Percentiles rank a stretch among this genome's conserved stretches.
phyloP scores from a whole-genome alignment of 768 basidiomycete genomes.

The Boletus vinaceobasis region DNA sequence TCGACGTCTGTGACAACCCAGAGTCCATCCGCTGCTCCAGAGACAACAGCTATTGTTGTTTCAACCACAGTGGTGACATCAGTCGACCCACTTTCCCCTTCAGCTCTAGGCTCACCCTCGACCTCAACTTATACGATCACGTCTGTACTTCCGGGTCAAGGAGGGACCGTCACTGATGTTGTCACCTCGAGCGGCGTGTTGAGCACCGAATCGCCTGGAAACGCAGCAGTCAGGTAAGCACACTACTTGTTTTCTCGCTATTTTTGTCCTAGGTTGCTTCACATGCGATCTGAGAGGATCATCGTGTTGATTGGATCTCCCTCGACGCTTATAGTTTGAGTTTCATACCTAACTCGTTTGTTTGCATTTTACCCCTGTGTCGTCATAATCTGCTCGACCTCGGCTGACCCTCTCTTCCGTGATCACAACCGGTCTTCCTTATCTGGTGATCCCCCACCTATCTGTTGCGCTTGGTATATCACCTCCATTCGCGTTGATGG shows the following conservation, averaged over 20 bases:
- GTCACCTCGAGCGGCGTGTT: constrained; percentile 21
- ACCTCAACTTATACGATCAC: constrained; percentile 22
- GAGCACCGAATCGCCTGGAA: constrained; percentile 19
- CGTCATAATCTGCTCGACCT: constrained; percentile 13
- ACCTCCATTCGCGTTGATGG: constrained; percentile 3
- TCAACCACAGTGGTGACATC: constrained; percentile 13
- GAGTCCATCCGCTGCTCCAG: not conserved
- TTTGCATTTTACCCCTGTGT: constrained; percentile 17
- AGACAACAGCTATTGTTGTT: constrained; percentile 14
- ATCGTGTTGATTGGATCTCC: constrained; percentile 4
- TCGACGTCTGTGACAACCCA: not conserved
- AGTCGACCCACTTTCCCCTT: not conserved
- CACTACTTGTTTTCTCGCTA: not conserved
- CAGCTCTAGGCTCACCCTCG: not conserved
- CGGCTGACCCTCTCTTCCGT: constrained; percentile 17
- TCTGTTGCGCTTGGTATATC: constrained; percentile 4
- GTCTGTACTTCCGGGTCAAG: constrained; percentile 15
- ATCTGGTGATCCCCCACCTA: constrained; percentile 5
- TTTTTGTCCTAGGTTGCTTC: not conserved
- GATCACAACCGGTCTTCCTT: constrained; percentile 12
- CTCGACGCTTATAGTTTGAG: not conserved
- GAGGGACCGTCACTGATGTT: constrained; percentile 13
- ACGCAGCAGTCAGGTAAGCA: constrained; percentile 14
- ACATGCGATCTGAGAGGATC: constrained; percentile 10
- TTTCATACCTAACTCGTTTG: constrained; percentile 1